Base-by-base conservation (phyloP, 2,329 filamentous ascomycete genomes). In the Aphanoascus verrucosus region DNA sequence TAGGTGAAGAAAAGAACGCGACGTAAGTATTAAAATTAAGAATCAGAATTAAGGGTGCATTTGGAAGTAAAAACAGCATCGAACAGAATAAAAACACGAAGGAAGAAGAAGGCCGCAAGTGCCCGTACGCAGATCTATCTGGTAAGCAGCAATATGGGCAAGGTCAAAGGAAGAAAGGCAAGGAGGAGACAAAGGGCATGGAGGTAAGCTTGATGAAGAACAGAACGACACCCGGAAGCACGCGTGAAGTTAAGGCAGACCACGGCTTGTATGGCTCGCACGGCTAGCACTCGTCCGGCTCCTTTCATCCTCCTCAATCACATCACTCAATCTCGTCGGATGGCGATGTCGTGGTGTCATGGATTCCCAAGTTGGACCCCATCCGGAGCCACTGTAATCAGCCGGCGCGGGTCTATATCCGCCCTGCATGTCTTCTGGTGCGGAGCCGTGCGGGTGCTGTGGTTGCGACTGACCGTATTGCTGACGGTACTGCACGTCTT, bases 241-340 rank as follows among this genome's bases (percentile, higher is more conserved):
- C n/a, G n/a, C n/a, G n/a, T n/a, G n/a, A n/a, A n/a, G n/a, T 52
- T 46, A 56, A 31, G 46, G 45, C 57, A 69, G 57, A 53, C 65
- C 66, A 20, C 64, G 61, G 50, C 66, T 82, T 58, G 76, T 68
- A 57, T 82, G 78, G 65, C 82, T 84, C 9, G 82, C 82, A 60
- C 85, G 86, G 12, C 85, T 87, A 19, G 85, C 80, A 65, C 70
- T 77, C n/a, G 74, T 75, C 32, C 72, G 69, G 52, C 85, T 87
- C 49, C 82, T 77, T 69, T 94, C 88, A 60, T 93, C 87, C 58
- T 94, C 88, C 64, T 89, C 85, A 31, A 93, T 77, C 28, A 95
- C 89, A 69, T 94, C 89, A 67, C 88, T 94, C 58, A 95, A 74
- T 54, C 90, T 76, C 7, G 89, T 94, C 0, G 89, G 89, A 69